Percentiles rank a stretch among this genome's conserved stretches.
Conservation (phyloP, 2,329 filamentous ascomycete genomes). For the Dichotomopilus funicola region DNA sequence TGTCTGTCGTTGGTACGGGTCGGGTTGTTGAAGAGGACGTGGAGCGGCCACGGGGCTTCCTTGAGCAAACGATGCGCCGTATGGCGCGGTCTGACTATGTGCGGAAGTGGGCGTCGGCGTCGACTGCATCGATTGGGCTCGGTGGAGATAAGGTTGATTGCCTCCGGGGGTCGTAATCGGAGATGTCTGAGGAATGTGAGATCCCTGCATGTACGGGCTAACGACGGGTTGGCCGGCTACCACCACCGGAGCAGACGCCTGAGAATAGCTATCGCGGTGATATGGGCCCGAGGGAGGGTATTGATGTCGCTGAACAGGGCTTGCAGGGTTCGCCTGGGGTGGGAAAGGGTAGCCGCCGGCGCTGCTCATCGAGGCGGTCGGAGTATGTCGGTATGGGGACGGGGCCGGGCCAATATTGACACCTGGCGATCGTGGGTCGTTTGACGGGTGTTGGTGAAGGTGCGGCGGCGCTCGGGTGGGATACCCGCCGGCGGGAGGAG, state of each 20-base stretch:
- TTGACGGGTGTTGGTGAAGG: constrained; percentile 39
- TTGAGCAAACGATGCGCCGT: constrained; percentile 44
- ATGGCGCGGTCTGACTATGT: constrained; percentile 49
- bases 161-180: constrained; percentile 40
- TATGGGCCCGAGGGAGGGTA: constrained; percentile 42
- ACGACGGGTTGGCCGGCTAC: constrained; percentile 30
- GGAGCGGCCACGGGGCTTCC: constrained; percentile 46
- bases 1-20: constrained; percentile 44
- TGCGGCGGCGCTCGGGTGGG: constrained; percentile 38
- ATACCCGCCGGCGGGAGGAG: constrained; percentile 23
- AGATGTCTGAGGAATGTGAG: constrained; percentile 43
- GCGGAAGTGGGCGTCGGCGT: constrained; percentile 56
- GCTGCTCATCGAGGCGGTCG: constrained; percentile 38
- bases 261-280: constrained; percentile 42
- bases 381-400: constrained; percentile 46
- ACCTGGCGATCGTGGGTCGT: constrained; percentile 47
- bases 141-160: constrained; percentile 33
- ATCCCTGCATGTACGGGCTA: constrained; percentile 36
- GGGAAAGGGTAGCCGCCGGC: constrained; percentile 47
- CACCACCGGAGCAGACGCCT: constrained; percentile 28
- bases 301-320: constrained; percentile 47
- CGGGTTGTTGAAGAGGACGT: constrained; percentile 36
- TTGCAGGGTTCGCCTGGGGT: constrained; percentile 38
- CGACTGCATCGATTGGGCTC: constrained; percentile 54
- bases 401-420: constrained; percentile 37